Conservation (phyloP, 2,329 filamentous ascomycete genomes). For the Penicillium sp. region DNA sequence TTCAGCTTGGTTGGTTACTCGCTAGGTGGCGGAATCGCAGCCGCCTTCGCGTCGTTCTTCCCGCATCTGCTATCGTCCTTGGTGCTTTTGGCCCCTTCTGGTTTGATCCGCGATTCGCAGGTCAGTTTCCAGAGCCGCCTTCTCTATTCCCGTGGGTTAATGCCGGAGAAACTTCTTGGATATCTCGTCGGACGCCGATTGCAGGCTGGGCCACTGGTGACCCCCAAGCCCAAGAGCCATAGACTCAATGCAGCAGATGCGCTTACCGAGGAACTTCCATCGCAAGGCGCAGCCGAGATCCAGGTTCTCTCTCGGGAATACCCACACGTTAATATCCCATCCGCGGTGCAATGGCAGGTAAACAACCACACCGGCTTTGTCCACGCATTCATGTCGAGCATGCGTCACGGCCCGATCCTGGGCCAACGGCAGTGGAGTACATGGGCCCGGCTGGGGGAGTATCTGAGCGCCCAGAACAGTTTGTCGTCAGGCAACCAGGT, state of each 20-base stretch:
- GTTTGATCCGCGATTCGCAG: slow-evolving; percentile 63
- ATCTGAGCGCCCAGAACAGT: slow-evolving; percentile 44
- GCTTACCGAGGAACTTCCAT: slow-evolving; percentile 39
- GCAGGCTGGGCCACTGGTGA: slow-evolving; percentile 39
- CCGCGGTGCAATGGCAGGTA: slow-evolving; percentile 66
- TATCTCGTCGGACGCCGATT: slow-evolving; percentile 50
- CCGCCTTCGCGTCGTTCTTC: slow-evolving; percentile 65
- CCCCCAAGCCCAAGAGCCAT: slow-evolving; percentile 26
- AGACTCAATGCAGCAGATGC: slow-evolving; percentile 41
- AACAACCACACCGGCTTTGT: slow-evolving; percentile 62
- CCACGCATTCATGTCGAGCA: slow-evolving; percentile 63
- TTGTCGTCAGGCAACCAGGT: slow-evolving; percentile 23
- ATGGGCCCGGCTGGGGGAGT: slow-evolving; percentile 55
- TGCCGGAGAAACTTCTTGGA: slow-evolving; percentile 56
- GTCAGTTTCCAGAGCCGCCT: slow-evolving; percentile 58
- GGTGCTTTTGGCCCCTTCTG: slow-evolving; percentile 72
- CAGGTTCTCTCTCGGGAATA: slow-evolving; percentile 51
- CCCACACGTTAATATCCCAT: slow-evolving; percentile 54
- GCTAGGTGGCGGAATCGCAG: slow-evolving; percentile 68
- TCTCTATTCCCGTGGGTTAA: slow-evolving; percentile 55
- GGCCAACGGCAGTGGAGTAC: slow-evolving; percentile 51
- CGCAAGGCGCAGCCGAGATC: slow-evolving; percentile 31
- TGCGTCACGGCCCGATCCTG: slow-evolving; percentile 65
- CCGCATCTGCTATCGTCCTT: slow-evolving; percentile 63
- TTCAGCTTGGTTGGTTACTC: slow-evolving; percentile 77